phyloP scores from a whole-genome alignment of 768 basidiomycete species.

The Cyclocybe cylindracea region DNA sequence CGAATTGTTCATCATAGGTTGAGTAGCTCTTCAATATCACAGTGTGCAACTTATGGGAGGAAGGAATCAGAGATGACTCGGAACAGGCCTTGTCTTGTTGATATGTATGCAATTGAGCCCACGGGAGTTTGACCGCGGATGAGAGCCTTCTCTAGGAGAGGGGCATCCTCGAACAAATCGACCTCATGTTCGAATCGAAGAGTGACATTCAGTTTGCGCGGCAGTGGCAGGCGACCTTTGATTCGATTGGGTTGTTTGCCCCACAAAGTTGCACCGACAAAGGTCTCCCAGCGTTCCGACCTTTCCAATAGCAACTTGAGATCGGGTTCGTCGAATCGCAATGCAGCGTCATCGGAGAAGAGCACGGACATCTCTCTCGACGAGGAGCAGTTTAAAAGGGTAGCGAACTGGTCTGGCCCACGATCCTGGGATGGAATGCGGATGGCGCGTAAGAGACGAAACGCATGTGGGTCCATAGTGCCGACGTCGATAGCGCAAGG shows the following conservation, averaged over 20 bases:
- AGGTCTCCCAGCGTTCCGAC: conserved; percentile 15
- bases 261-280: conserved; percentile 1
- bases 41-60: no score
- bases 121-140: conserved; percentile 11
- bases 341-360: conserved; percentile 2
- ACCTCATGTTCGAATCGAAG: conserved; percentile 6
- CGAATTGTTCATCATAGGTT: not conserved
- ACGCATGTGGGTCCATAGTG: no score
- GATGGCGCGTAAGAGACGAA: no score
- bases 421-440: no score
- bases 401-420: not conserved
- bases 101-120: conserved; percentile 14
- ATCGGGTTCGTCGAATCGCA: conserved; percentile 4
- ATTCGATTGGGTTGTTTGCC: conserved; percentile 7
- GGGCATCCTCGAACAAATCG: conserved; percentile 15
- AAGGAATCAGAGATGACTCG: not conserved
- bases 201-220: conserved; percentile 10
- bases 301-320: conserved; percentile 12
- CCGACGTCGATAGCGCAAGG: not conserved
- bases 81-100: conserved; percentile 7
- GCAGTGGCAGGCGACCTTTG: conserved; percentile 12
- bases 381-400: conserved; percentile 10
- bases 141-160: conserved; percentile 7
- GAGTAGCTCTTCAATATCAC: no score
- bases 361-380: conserved; percentile 8